Conservation (phyloP, 331 rosid genomes). For the Rhamnella rubrinervis region DNA sequence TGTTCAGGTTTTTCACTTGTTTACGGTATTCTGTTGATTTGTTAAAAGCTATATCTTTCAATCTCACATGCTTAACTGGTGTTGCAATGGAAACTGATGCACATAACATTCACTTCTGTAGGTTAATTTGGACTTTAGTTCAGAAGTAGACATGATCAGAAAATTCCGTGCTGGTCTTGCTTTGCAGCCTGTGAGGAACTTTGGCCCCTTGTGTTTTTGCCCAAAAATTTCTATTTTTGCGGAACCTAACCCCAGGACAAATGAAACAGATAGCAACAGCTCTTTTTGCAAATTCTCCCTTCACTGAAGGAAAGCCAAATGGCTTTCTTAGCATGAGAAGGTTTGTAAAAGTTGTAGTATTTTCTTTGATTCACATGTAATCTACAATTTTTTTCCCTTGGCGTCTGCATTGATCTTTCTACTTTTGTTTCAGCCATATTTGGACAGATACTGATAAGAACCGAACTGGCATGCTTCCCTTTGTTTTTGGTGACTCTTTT, state of each 20-base stretch:
- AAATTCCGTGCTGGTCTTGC: slow-evolving; percentile 95
- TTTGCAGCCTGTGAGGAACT: slow-evolving; percentile 86
- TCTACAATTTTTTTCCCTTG: slow-evolving; percentile 10
- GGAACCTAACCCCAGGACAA: slow-evolving; percentile 28
- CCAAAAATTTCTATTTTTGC: slow-evolving; percentile 16
- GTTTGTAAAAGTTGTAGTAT: slow-evolving; percentile 35
- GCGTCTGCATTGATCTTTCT: slow-evolving; percentile 13
- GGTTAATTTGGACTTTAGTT: slow-evolving; percentile 94
- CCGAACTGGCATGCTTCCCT: slow-evolving; percentile 96
- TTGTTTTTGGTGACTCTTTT: slow-evolving; percentile 89
- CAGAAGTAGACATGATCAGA: slow-evolving; percentile 92
- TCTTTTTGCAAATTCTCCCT: slow-evolving; percentile 94
- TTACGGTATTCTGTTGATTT: slow-evolving; percentile 13
- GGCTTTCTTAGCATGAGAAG: slow-evolving; percentile 97
- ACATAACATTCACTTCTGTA: slow-evolving; percentile 27
- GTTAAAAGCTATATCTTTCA: neutral
- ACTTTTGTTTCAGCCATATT: slow-evolving; percentile 59
- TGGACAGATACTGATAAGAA: slow-evolving; percentile 94
- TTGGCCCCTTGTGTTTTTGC: slow-evolving; percentile 15
- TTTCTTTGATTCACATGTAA: slow-evolving; percentile 11
- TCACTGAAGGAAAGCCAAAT: slow-evolving; percentile 93
- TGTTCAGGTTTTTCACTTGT: slow-evolving; percentile 4
- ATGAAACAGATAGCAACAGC: slow-evolving; percentile 93
- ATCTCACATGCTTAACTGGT: slow-evolving; percentile 6
- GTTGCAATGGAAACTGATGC: slow-evolving; percentile 20